Conservation (phyloP, 495 filamentous ascomycete species). For the Aspergillus mulundensis region DNA sequence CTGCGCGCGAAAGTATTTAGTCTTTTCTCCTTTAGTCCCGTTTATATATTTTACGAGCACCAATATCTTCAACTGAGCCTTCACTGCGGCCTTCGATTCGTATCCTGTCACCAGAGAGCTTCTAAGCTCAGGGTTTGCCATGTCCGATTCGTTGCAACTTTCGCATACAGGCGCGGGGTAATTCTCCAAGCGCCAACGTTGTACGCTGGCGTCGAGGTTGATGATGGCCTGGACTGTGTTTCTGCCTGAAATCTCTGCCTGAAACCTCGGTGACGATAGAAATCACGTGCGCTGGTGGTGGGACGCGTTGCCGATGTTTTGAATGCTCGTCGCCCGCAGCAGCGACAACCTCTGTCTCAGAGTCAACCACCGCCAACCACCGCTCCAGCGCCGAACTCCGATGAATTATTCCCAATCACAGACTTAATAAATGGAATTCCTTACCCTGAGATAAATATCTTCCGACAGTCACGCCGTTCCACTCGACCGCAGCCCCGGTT, state of each 20-base stretch:
- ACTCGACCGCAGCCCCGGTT: conserved; percentile 9
- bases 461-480: background rate
- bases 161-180: background rate
- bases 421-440: conserved; percentile 5
- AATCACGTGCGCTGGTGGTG: conserved; percentile 21
- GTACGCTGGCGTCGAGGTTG: too few species aligned
- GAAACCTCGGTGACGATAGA: background rate
- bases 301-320: conserved; percentile 29
- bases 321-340: conserved; percentile 18
- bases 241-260: background rate
- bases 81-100: too few species aligned
- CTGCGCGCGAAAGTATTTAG: too few species aligned
- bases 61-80: too few species aligned
- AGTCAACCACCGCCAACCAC: conserved; percentile 10
- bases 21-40: too few species aligned
- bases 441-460: conserved; percentile 1
- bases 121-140: too few species aligned
- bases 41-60: too few species aligned
- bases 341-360: conserved; percentile 10
- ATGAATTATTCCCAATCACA: conserved; percentile 9
- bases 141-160: too few species aligned
- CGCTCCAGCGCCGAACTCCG: conserved; percentile 2
- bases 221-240: background rate
- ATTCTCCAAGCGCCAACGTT: background rate
- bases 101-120: too few species aligned